A percentile compares a stretch with the other conserved stretches of the same genome.
Conservation (phyloP, 176 grass and related monocot genomes). For the Dendrocalamus sinicus region DNA sequence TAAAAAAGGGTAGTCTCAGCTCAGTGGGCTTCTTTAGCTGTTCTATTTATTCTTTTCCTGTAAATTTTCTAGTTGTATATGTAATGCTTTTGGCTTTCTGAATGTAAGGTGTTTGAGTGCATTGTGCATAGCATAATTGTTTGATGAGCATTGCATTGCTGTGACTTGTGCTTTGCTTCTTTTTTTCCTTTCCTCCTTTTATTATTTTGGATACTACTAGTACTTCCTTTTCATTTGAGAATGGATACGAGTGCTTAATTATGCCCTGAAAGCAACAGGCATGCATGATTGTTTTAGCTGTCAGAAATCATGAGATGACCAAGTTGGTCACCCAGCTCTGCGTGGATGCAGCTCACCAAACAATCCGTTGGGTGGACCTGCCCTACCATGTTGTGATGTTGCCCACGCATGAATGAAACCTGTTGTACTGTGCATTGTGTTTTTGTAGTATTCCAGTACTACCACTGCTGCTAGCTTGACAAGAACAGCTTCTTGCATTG, state of each 20-base stretch:
- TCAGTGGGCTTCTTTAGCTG: conserved; percentile 13
- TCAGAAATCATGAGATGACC: conserved; percentile 32
- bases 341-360: conserved; percentile 52
- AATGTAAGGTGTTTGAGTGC: conserved; percentile 43
- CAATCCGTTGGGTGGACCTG: conserved; percentile 50
- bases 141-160: not conserved
- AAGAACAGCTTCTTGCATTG: conserved; percentile 1
- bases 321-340: conserved; percentile 20
- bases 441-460: not conserved
- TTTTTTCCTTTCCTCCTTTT: not conserved
- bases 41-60: conserved; percentile 30
- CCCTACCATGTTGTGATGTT: conserved; percentile 62
- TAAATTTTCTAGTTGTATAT: conserved; percentile 61
- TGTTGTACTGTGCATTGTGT: not conserved
- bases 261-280: conserved; percentile 19
- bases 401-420: not conserved
- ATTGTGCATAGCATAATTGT: conserved; percentile 48
- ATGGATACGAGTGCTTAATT: conserved; percentile 9
- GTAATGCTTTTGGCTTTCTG: conserved; percentile 49
- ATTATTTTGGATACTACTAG: not conserved
- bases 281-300: conserved; percentile 53
- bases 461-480: not conserved
- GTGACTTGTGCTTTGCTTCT: not conserved
- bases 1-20: not conserved
- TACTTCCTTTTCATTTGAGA: conserved; percentile 13